Percentiles rank a stretch among this genome's conserved stretches.
Evolutionary conservation across 2,329 filamentous ascomycete genomes (phyloP).

Genomic region (Paradendryphiella salina): DNA sequence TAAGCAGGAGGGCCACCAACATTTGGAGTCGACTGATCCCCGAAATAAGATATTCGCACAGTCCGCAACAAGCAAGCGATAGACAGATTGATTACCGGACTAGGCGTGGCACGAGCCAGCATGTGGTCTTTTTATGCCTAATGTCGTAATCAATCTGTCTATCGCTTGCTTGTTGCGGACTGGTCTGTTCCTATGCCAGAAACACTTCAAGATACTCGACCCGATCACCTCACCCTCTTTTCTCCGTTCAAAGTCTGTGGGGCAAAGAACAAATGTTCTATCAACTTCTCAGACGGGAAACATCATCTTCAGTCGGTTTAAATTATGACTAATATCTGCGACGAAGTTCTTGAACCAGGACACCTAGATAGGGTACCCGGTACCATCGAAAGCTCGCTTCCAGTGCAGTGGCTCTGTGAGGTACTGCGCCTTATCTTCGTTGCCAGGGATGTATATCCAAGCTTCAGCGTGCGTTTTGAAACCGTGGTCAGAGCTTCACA

Average conservation of each 20-base stretch:
- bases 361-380: neutral
- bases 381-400: neutral
- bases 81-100: no score
- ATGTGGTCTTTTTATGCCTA: no score
- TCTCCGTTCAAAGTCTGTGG: neutral
- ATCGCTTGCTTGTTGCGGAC: no score
- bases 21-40: slow-evolving; percentile 17
- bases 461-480: neutral
- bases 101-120: no score
- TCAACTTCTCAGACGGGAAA: neutral
- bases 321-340: neutral
- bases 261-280: neutral
- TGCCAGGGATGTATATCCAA: neutral
- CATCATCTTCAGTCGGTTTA: neutral
- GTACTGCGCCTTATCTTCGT: neutral
- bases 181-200: neutral
- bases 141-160: no score
- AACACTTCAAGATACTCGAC: neutral
- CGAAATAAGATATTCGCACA: slow-evolving; percentile 24
- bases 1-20: neutral
- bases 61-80: no score
- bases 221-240: neutral
- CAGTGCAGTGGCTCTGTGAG: neutral
- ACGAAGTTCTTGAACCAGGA: neutral
- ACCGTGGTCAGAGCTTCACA: neutral